Evolutionary conservation across 805 yeast genomes (phyloP).

Genomic region (Metschnikowia picachoensis): DNA sequence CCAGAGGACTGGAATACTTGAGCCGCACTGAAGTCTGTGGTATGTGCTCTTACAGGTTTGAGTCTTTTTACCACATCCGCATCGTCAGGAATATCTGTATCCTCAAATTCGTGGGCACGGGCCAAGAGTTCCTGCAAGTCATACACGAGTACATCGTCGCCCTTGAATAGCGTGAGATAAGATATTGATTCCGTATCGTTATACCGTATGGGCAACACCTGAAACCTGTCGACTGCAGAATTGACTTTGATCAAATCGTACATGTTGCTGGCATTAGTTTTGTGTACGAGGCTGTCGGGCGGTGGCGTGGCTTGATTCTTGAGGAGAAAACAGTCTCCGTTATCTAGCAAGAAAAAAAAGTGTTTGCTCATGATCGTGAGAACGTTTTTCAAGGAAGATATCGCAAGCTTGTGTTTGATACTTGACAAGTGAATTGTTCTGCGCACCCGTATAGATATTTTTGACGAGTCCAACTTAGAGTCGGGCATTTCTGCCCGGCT

Average conservation of each 20-base stretch:
- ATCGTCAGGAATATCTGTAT: slow-evolving; percentile 16
- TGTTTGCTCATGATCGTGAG: slow-evolving; percentile 28
- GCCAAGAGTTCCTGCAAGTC: slow-evolving; percentile 25
- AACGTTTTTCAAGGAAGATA: slow-evolving; percentile 22
- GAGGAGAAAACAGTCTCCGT: slow-evolving; percentile 38
- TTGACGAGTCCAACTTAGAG: slow-evolving; percentile 11
- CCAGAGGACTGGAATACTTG: slow-evolving; percentile 9
- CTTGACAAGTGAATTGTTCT: slow-evolving; percentile 34
- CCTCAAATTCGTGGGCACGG: slow-evolving; percentile 14
- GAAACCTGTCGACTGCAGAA: slow-evolving; percentile 30
- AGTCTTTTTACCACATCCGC: slow-evolving; percentile 16
- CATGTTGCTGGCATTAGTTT: slow-evolving; percentile 22
- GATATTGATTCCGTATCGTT: slow-evolving; percentile 6
- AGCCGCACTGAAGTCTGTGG: slow-evolving; percentile 15
- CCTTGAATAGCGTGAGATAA: slow-evolving; percentile 35
- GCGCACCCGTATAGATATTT: slow-evolving; percentile 27
- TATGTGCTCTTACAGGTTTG: slow-evolving; percentile 27
- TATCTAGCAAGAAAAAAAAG: slow-evolving; percentile 31
- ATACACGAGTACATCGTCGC: slow-evolving; percentile 32
- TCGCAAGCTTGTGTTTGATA: slow-evolving; percentile 24
- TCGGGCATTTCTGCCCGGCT: slow-evolving; percentile 9
- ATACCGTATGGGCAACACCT: slow-evolving; percentile 23
- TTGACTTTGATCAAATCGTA: slow-evolving; percentile 33
- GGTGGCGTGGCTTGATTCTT: slow-evolving; percentile 24
- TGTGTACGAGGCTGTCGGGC: slow-evolving; percentile 1